These are phyloP conservation scores for Hemisphaericaspora nanyangensis DNA, from an alignment of 805 yeast genomes.

Conservation along the genomic window DNA sequence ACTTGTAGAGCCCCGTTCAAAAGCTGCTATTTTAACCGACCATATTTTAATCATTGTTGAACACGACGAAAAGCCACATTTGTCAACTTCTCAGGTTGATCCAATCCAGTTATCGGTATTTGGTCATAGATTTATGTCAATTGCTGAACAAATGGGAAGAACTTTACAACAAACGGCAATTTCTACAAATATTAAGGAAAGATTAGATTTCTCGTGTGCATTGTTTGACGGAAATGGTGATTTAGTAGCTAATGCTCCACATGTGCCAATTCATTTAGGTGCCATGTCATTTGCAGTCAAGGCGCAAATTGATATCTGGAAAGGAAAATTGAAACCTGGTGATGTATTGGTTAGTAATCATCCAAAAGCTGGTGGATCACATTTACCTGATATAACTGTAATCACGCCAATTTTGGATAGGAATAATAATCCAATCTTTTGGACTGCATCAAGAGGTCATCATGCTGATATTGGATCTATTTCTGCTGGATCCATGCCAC, in stretches of 20 bases:
- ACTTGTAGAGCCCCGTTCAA: constrained; percentile 29
- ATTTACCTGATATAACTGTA: constrained; percentile 66
- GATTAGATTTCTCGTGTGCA: constrained; percentile 45
- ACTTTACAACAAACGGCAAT: constrained; percentile 43
- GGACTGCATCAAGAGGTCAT: constrained; percentile 92
- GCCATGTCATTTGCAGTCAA: constrained; percentile 47
- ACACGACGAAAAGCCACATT: constrained; percentile 17
- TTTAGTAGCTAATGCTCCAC: constrained; percentile 46
- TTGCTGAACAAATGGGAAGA: constrained; percentile 43
- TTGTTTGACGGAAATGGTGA: constrained; percentile 39
- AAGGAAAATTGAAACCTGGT: constrained; percentile 36
- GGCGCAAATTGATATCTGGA: constrained; percentile 38
- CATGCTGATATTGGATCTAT: constrained; percentile 96
- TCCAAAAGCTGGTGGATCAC: constrained; percentile 42
- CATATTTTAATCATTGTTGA: constrained; percentile 31
- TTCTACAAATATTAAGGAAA: constrained; percentile 42
- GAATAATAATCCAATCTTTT: constrained; percentile 59
- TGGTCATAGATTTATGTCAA: constrained; percentile 39
- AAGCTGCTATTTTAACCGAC: constrained; percentile 22
- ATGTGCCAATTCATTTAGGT: constrained; percentile 44
- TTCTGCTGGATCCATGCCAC: constrained; percentile 93
- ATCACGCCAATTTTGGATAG: constrained; percentile 75
- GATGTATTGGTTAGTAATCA: constrained; percentile 43
- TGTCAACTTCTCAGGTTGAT: constrained; percentile 25
- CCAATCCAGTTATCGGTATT: constrained; percentile 39